Evolutionary conservation across 2,329 filamentous ascomycete genomes (phyloP), one percentile per base, ranked within the genome.

Genomic region (Talaromyces verruculosus): DNA sequence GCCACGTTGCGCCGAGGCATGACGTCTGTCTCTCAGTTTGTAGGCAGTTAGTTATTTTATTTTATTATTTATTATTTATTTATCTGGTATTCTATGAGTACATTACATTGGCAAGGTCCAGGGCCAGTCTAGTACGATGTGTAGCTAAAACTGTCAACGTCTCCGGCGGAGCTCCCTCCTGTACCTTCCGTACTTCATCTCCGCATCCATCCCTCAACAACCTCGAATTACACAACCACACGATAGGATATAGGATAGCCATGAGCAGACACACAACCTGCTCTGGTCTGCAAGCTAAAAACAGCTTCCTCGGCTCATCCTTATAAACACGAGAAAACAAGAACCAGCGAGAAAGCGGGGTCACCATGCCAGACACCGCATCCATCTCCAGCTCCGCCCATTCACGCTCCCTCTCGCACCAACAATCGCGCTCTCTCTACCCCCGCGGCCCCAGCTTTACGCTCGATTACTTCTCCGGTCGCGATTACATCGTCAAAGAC

Each of bases 401-500:
- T 60, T 60, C 79, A 39, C 79, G 76, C 65, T 80, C 66, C 30
- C 78, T 79, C 33, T 72, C 78, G 43, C 76, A 72, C 68, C 71
- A 77, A 68, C 83, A 83, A 67, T 84, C 87, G 71, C 85, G 88
- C 80, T 84, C 88, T 70, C 84, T 93, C 75, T 94, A 91, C 76
- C 89, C 90, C 65, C 88, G 88, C 77, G 91, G 89, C 45, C 91
- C 92, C 67, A 90, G 85, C 77, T 97, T 97, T 81, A 92, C 88
- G 10, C 84, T 98, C 68, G 92, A 97, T 53, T 93, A 93, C 80
- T 92, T 93, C 79, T 91, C 91, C 65, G 91, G 85, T 76, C 91
- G 91, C 73, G 95, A 98, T 80, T 99, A 98, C 75, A 97, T 98
- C 69, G 94, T 98, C 70, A 93, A 96, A 74, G 95, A 99, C 81